Percentiles rank a stretch among this genome's conserved stretches.
Evolutionary conservation across 192 early-diverging fungal species (phyloP).

Genomic region (Podila clonocystis): DNA sequence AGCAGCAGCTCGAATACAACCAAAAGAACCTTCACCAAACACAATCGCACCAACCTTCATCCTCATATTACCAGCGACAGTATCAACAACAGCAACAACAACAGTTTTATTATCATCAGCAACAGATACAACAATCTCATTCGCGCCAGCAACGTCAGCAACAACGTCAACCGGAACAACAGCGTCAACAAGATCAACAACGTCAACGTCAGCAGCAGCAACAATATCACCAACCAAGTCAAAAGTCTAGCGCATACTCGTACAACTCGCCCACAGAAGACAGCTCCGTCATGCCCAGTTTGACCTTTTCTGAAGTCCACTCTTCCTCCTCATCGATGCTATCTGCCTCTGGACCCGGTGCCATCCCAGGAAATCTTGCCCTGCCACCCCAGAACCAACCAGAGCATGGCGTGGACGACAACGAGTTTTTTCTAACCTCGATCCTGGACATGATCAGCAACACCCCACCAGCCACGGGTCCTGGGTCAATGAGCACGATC

Average conservation of each 20-base stretch:
- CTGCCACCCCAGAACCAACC: neutral
- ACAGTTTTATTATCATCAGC: neutral
- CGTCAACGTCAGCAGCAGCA: neutral
- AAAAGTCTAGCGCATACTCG: too few relatives aligned
- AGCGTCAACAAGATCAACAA: neutral
- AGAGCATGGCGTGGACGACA: neutral
- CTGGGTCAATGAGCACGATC: neutral
- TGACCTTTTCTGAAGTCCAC: constrained; percentile 9
- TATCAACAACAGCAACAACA: constrained; percentile 5
- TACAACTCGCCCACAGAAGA: neutral
- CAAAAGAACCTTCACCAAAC: neutral
- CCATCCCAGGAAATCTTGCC: neutral
- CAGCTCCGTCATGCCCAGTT: constrained; percentile 3
- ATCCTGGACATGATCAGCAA: neutral
- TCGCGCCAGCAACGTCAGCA: constrained; percentile 1
- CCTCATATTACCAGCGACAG: neutral
- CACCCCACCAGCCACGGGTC: neutral
- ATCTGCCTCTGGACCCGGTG: constrained; percentile 1
- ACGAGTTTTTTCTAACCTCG: constrained; percentile 23
- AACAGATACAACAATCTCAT: constrained; percentile 1
- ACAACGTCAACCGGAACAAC: neutral
- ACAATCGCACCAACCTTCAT: neutral
- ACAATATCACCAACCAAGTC: neutral
- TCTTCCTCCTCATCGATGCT: constrained; percentile 1
- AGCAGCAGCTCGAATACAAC: neutral